Conservation (phyloP, 176 grass and related monocot genomes). For the Secale cereale region DNA sequence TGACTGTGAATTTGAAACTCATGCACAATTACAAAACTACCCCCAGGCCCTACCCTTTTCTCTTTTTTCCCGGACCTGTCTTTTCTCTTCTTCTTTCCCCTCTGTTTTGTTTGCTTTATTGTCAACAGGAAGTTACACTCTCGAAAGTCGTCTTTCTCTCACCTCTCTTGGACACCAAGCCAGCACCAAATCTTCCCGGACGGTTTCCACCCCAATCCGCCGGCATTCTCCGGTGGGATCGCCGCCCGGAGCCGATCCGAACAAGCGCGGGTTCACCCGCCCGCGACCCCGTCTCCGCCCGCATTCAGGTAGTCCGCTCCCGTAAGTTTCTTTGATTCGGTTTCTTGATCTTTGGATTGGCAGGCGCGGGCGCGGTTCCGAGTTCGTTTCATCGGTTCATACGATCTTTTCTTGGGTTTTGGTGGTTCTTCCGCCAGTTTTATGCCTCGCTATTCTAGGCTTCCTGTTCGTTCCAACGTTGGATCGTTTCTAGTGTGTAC, state of each 20-base stretch:
- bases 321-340: conserved; percentile 29
- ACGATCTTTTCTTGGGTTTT: neutral
- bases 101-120: conserved; percentile 28
- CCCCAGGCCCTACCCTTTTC: neutral
- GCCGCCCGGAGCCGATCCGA: neutral
- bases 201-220: neutral
- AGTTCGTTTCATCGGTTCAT: neutral
- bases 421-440: neutral
- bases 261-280: conserved; percentile 10
- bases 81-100: neutral
- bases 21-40: neutral
- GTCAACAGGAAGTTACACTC: conserved; percentile 37
- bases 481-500: neutral
- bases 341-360: conserved; percentile 19
- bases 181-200: neutral
- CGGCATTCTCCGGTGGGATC: neutral
- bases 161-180: conserved; percentile 14
- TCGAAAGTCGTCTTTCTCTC: conserved; percentile 25
- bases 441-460: neutral
- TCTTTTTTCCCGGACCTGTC: no score
- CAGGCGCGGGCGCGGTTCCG: neutral
- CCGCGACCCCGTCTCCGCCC: neutral
- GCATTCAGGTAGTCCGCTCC: conserved; percentile 23
- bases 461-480: neutral
- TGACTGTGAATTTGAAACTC: neutral